phyloP scores from a whole-genome alignment of 176 grass and related monocot species.

The Luzula sylvatica region DNA sequence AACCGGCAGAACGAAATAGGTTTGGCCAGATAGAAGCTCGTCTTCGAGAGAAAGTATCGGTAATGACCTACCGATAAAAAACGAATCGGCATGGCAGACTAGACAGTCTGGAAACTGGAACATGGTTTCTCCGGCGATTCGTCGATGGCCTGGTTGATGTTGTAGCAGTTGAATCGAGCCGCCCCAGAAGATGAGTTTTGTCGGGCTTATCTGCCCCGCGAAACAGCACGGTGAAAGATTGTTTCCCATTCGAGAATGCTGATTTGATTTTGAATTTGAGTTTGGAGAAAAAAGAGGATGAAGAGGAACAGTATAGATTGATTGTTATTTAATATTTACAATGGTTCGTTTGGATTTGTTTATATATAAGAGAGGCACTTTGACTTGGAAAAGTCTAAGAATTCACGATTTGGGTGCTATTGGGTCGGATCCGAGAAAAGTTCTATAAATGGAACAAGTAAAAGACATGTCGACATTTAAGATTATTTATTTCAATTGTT shows the following conservation, averaged over 20 bases:
- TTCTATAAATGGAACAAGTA: background rate
- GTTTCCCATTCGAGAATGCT: constrained; percentile 6
- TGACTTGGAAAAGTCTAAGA: constrained; percentile 23
- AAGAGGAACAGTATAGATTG: background rate
- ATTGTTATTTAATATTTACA: background rate
- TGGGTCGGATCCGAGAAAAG: constrained; percentile 5
- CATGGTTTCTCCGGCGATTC: constrained; percentile 42
- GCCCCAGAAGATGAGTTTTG: constrained; percentile 56
- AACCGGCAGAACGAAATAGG: constrained; percentile 55
- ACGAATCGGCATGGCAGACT: constrained; percentile 52
- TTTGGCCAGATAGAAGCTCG: constrained; percentile 30
- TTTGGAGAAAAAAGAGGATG: background rate
- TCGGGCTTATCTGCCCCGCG: background rate
- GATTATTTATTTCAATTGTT: no score
- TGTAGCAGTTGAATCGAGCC: constrained; percentile 11
- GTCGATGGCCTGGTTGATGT: background rate
- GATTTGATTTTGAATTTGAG: background rate
- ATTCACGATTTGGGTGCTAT: constrained; percentile 2
- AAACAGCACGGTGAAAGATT: background rate
- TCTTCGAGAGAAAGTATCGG: constrained; percentile 43
- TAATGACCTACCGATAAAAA: constrained; percentile 39
- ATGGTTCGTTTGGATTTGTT: background rate
- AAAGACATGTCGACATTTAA: no score
- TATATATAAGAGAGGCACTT: constrained; percentile 13
- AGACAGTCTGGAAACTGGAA: constrained; percentile 28